Base-by-base conservation (phyloP, 2,329 filamentous ascomycete species). In the Cladosporium cucumerinum region DNA sequence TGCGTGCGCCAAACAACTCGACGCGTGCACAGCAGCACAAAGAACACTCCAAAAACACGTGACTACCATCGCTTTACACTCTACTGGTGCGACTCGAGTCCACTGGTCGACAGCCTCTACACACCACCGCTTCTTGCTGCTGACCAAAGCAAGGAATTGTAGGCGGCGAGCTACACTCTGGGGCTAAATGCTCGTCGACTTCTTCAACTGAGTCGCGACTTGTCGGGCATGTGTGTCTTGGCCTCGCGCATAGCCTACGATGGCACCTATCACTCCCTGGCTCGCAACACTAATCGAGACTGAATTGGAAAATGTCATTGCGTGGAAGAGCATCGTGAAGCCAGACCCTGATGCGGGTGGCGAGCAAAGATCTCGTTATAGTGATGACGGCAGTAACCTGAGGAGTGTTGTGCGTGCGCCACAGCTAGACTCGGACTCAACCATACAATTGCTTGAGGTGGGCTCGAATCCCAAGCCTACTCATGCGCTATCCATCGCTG, bases 341-440 rank as follows among this genome's bases (percentile, higher is more conserved):
- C 43, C 46, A 2, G 74, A 75, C 23, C 66, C 69, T 10, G 68
- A 71, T 30, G 25, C 52, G n/a, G 23, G 23, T n/a, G 23, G 14
- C 16, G 39, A 12, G 25, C 30, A 25, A 10, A 39, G 32, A 4
- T 48, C 51, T 14, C 70, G 71, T 16, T 72, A 74, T 52, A 63
- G 57, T 25, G 69, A 74, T 57, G 72, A 76, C 63, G 71, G 72
- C 16, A 76, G 72, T 67, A 76, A 73, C 51, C 69, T 76, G 28
- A 68, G 69, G 21, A 72, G 73, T 55, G 61, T 46, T 7, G 62
- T 69, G 16, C 48, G 48, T 5, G 58, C 66, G 26, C 36, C 39
- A 14, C 39, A 46, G 14, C 59, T 68, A 21, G 60, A 58, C 30
- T 28, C 49, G 2, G 30, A 61, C 23, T 68, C 64, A 49, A 67